Evolutionary conservation across 2,329 filamentous ascomycete species (phyloP), one percentile per base, ranked within the genome.

Genomic region (Chaetomiaceae sp.): DNA sequence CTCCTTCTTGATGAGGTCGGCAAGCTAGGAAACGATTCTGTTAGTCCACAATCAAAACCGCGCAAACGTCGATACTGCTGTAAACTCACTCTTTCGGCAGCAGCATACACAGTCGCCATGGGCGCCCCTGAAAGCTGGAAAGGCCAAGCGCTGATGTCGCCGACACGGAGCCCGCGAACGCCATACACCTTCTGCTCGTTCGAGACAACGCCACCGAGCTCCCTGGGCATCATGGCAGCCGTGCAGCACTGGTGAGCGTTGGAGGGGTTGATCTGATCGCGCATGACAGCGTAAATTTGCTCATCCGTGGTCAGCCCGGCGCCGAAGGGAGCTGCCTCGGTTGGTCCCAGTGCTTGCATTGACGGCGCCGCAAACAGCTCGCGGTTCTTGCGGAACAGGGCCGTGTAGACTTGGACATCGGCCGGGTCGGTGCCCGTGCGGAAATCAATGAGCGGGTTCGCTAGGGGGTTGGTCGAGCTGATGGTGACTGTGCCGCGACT

Each of bases 401-500:
- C 65, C 18, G 65, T 61, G 40, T 68, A 64, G 5, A 72, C 54
- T 14, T 64, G 64, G 11, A 70, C 48, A 48, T 74, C 71, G 16
- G 68, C 60, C 1, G 71, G 72, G 50, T 74, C 69, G 10, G 67
- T 67, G 8, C 64, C 65, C 8, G 66, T 68, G 47, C 67, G 67
- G 57, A 68, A 68, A 60, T 75, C 68, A 40, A 73, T 63, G 6
- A 67, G 51, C 1, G 71, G 70, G 23, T 62, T 60, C 3, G 56
- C 63, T 13, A 68, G 61, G 7, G 69, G 67, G 57, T 72, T 62
- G 2, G 63, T 66, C 5, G 64, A 64, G 53, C 67, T 65, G 32
- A 73, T 70, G 33, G 64, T 66, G 46, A 74, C 66, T 16, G 64
- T 65, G 40, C 72, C 72, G 16, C 72, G 66, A 41, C 67, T 70